Base-by-base conservation (phyloP, 169 alveolate species). In the Babesia ovis region DNA sequence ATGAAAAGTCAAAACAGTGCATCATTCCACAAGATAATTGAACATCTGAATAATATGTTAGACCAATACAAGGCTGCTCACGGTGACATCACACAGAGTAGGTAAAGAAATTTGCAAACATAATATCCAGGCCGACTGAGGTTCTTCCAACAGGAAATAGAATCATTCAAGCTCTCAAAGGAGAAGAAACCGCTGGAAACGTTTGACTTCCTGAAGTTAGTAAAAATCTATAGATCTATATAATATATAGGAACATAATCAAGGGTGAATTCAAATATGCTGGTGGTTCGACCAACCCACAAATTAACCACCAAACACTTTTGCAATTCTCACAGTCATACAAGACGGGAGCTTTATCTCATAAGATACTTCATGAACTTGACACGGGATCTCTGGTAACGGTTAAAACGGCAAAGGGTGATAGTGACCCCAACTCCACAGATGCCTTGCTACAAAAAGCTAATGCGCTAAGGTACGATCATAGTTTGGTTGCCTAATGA, bases 191-290 rank as follows among this genome's bases (percentile, higher is more conserved):
- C 72, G 20, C 54, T 75, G 8, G 85, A 75, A 29, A 61, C 69
- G 20, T 75, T 62, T 45, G 85, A 75, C 11, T 67, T 43, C 54
- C 71, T 75, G 25, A 64, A 64, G 77, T 64, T 18, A 22, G 82
- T 27, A 11, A 35, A 9, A 18, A 16, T 14, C 0, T 20, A 4
- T 20, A 14, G 32, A 1, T 11, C 3, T 41, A 25, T 23, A 31
- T 3, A 14, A 29, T 23, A 8, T 32, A 0, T 50, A 72, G 83
- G 32, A 72, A 57, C 56, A 29, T 48, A 16, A 45, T 72, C n/a
- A 72, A 56, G 73, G 64, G 72, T 12, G 74, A 64, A 18, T 64
- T 64, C 51, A 2, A 61, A 27, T 34, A 64, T 48, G 48, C 23
- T 0, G 61, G 62, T 0, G 74, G 74, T 16, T n/a, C 37, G 1